Evolutionary conservation across 345 rosid species (phyloP), one percentile per base, ranked within the genome.

Genomic region (Rhodamnia argentea): DNA sequence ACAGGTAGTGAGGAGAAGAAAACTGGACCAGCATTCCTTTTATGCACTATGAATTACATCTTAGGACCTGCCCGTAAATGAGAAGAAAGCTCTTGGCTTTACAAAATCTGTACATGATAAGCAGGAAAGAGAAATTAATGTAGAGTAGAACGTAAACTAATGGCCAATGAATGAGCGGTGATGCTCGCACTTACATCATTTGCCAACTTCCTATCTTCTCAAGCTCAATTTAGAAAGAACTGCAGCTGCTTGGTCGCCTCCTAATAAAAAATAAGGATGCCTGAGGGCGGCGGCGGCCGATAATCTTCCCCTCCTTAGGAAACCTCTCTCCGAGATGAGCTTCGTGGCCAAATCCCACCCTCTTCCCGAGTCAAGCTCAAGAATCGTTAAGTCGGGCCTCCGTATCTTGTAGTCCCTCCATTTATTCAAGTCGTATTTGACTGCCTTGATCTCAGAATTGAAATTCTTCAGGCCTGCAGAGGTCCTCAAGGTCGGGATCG

Each of bases 261-360:
- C 95, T 91, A 95, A 85, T 91, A 96, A 90, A 89, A 96, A 96
- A 91, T 95, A 96, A 88, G 99, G 98, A 89, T 95, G 98, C 90
- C 98, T 90, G 76, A 95, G 92, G 89, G 98, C 94, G 84, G 98
- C 97, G 23, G 98, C 91, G 8, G 99, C 99, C 2, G 99, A 96
- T 89, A 96, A 92, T 87, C 99, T 98, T 42, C 99, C 96, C 83
- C 95, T 93, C 85, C 96, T 83, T 86, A 95, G 91, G 86, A 87
- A 91, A 27, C 98, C 95, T 91, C 99, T 92, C 89, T 97, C 93
- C 7, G 98, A 95, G 54, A 96, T 90, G 53, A 97, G 93, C 89
- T 93, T 96, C 5, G 94, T 94, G 81, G 98, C 98, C 52, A 96
- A 92, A 88, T 97, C 97, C 99, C 99, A 96, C n/a, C 98, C 99